Evolutionary conservation across 495 filamentous ascomycete genomes (phyloP), one percentile per base, ranked within the genome.

Genomic region (Cercophora newfieldiana): DNA sequence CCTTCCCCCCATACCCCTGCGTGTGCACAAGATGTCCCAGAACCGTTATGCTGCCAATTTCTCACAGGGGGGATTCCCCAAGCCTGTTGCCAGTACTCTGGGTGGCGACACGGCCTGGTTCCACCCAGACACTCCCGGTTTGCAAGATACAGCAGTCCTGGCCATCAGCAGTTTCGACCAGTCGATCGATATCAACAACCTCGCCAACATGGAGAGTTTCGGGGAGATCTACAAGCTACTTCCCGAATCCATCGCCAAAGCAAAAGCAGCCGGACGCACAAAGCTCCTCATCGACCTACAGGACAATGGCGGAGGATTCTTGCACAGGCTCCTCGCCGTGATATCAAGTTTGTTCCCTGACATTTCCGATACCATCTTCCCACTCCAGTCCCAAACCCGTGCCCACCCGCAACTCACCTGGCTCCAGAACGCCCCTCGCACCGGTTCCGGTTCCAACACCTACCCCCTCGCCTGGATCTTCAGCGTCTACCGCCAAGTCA

Each of bases 231-330:
- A 59, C 49, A 64, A 59, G 6, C 49, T 50, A 2, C 65, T 31
- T 48, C 77, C 69, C 6, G 63, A 59, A 8, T 56, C 68, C 18
- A 25, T 67, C 21, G 1, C 21, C 0, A 24, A 31, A 1, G 67
- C 66, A n/a, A 58, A 57, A 18, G 61, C 50, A 1, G 31, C 61
- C n/a, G 61, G 61, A 44, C 62, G 69, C 5, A 18, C 65, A 58
- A 48, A 68, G 37, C 72, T 88, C 3, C 71, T 88, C 50, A 80
- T 89, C 59, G 86, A 89, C 65, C 65, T 89, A 0, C 76, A 81
- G 6, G 72, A 73, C n/a, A 88, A 88, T 67, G 72, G 71, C 0
- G 85, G 86, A 7, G 86, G 86, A 14, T 66, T 67, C 5, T 69
- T 80, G 25, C 24, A 75, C 49, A 69, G 74, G 26, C 66, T 76